Conservation (phyloP, 2,329 filamentous ascomycete species). For the Diaporthe vaccinii region DNA sequence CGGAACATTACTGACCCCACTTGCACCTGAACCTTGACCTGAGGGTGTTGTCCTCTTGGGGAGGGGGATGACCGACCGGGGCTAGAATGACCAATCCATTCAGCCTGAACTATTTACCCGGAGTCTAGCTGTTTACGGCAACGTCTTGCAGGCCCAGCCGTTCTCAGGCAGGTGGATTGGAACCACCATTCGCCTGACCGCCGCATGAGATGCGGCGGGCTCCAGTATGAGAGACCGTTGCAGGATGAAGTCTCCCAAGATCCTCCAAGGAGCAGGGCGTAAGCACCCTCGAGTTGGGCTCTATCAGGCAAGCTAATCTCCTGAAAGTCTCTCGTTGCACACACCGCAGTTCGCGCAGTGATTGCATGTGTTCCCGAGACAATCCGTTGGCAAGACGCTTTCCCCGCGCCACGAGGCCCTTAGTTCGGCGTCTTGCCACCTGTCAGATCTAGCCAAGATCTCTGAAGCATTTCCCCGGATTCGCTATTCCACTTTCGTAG, state of each 20-base stretch:
- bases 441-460: constrained; percentile 16
- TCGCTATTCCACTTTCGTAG: background rate
- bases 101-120: constrained; percentile 26
- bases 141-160: background rate
- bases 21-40: background rate
- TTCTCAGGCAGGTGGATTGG: background rate
- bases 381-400: no score
- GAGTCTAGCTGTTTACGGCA: constrained; percentile 3
- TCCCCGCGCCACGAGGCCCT: background rate
- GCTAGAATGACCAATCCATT: background rate
- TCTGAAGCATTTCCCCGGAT: constrained; percentile 11
- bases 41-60: background rate
- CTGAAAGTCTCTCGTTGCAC: background rate
- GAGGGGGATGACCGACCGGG: background rate
- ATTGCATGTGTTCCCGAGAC: no score
- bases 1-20: constrained; percentile 9
- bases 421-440: background rate
- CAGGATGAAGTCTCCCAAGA: background rate
- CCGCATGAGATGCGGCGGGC: no score
- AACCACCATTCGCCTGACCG: background rate
- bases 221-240: background rate
- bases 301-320: background rate
- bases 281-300: background rate
- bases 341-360: no score
- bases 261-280: background rate